Evolutionary conservation across 768 basidiomycete genomes (phyloP).

Genomic region (Trametes villosa): DNA sequence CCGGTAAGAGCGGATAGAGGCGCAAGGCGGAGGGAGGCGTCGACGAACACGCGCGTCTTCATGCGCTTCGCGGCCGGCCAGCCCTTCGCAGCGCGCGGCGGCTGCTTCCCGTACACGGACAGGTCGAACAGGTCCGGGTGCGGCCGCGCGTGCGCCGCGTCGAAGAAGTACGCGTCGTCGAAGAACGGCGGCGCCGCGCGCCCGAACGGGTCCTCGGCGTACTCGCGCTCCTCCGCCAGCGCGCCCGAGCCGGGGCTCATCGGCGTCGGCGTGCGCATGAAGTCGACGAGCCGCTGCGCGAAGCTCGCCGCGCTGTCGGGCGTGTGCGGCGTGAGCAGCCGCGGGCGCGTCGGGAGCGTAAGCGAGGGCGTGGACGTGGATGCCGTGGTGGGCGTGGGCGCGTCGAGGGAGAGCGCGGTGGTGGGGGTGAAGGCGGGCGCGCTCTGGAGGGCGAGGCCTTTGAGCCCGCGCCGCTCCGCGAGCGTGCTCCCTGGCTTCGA

Average conservation of each 20-base stretch:
- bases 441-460: not conserved
- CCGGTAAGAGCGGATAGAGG: not conserved
- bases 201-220: constrained; percentile 17
- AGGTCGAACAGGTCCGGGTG: constrained; percentile 20
- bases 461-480: constrained; percentile 16
- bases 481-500: not conserved
- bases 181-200: constrained; percentile 11
- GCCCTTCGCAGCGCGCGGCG: not conserved
- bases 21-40: not conserved
- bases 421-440: not conserved
- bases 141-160: not conserved
- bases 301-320: constrained; percentile 10
- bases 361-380: not conserved
- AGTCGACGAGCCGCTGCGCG: constrained; percentile 12
- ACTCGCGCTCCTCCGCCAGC: not conserved
- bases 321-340: constrained; percentile 1
- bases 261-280: constrained; percentile 14
- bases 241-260: not conserved
- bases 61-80: not conserved
- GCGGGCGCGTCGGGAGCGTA: not conserved
- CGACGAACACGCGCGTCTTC: not conserved
- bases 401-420: not conserved
- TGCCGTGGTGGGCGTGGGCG: not conserved
- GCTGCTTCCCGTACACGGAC: constrained; percentile 1
- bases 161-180: constrained; percentile 10